Conservation (phyloP, 768 basidiomycete species). For the Xerocomus spinulosus region DNA sequence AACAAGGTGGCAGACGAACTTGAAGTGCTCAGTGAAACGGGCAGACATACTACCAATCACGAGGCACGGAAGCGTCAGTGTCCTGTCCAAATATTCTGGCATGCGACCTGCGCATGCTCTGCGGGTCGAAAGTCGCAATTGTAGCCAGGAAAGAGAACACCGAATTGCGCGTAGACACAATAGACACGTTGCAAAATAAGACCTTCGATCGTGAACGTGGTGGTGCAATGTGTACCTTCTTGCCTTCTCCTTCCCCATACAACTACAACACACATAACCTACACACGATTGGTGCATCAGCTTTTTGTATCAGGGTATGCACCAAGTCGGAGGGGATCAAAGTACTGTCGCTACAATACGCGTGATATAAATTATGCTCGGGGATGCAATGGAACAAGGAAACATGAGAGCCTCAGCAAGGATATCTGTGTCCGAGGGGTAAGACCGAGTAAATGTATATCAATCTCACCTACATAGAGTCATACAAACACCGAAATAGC, state of each 20-base stretch:
- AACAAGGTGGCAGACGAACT: slow-evolving; percentile 16
- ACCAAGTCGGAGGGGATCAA: no score
- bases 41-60: slow-evolving; percentile 16
- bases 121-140: slow-evolving; percentile 4
- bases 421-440: slow-evolving; percentile 2
- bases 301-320: no score
- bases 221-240: no score
- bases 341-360: slow-evolving; percentile 12
- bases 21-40: slow-evolving; percentile 11
- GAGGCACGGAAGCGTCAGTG: slow-evolving; percentile 14
- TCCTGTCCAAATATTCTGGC: slow-evolving; percentile 19
- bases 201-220: slow-evolving; percentile 18
- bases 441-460: slow-evolving; percentile 16
- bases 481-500: slow-evolving; percentile 39
- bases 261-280: no score
- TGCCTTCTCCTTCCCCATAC: no score
- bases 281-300: no score
- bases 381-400: no score
- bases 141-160: slow-evolving; percentile 4
- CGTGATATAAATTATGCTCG: slow-evolving; percentile 14
- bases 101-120: slow-evolving; percentile 26
- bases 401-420: slow-evolving; percentile 1
- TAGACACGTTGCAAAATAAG: slow-evolving; percentile 20
- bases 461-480: slow-evolving; percentile 14
- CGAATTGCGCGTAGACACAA: slow-evolving; percentile 9